Percentiles rank a stretch among this genome's conserved stretches.
These are phyloP conservation scores for Sextonia rubra DNA, from an alignment of 164 flowering plant genomes.

Conservation along the genomic window DNA sequence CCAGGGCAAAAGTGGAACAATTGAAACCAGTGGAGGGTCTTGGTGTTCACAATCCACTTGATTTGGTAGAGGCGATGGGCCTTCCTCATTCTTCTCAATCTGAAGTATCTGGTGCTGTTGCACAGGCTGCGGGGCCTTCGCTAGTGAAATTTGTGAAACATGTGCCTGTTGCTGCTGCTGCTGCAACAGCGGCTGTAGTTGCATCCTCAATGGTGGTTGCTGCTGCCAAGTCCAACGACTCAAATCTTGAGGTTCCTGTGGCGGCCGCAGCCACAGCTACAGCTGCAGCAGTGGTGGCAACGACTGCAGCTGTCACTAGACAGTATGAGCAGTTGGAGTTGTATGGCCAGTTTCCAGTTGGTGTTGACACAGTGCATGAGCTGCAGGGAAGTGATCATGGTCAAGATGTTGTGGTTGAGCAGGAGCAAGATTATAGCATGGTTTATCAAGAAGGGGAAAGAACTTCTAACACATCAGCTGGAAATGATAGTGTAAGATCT, in stretches of 20 bases:
- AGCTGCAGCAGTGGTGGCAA: slow-evolving; percentile 85
- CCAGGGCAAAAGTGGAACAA: slow-evolving; percentile 25
- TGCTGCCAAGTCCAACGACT: slow-evolving; percentile 61
- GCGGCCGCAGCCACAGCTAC: slow-evolving; percentile 91
- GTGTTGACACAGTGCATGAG: slow-evolving; percentile 35
- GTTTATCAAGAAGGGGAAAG: slow-evolving; percentile 60
- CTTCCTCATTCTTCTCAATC: slow-evolving; percentile 25
- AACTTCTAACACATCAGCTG: slow-evolving; percentile 64
- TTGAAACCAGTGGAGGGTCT: slow-evolving; percentile 33
- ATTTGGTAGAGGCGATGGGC: slow-evolving; percentile 24
- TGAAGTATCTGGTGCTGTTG: slow-evolving; percentile 25
- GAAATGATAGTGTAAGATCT: slow-evolving; percentile 61
- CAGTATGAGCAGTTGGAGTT: slow-evolving; percentile 45
- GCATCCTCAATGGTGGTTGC: slow-evolving; percentile 93
- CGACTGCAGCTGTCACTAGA: slow-evolving; percentile 73
- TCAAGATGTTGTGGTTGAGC: slow-evolving; percentile 37
- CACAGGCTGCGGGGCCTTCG: slow-evolving; percentile 11
- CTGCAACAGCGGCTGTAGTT: slow-evolving; percentile 85
- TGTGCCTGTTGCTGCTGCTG: slow-evolving; percentile 82
- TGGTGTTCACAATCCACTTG: slow-evolving; percentile 20
- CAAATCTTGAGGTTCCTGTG: slow-evolving; percentile 61
- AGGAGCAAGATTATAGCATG: slow-evolving; percentile 32
- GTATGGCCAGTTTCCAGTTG: slow-evolving; percentile 1
- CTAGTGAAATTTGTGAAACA: slow-evolving; percentile 38
- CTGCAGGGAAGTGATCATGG: slow-evolving; percentile 11